These are phyloP conservation scores for Podospora sp. DNA, from an alignment of 495 filamentous ascomycete species.

Conservation along the genomic window DNA sequence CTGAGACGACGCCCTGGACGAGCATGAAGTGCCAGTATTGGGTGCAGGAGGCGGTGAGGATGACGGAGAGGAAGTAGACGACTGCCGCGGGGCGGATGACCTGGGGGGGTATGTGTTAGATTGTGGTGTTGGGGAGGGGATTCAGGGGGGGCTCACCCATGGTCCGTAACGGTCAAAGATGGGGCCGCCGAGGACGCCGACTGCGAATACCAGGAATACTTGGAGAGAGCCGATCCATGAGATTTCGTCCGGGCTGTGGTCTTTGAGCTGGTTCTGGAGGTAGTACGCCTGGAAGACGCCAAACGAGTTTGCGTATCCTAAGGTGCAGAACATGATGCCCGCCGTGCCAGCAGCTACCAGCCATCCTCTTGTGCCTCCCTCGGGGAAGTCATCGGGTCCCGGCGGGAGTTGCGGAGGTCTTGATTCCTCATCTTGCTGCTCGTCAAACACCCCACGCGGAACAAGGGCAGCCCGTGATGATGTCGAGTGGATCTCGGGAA, in stretches of 20 bases:
- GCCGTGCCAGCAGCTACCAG: slow-evolving; percentile 19
- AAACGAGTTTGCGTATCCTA: slow-evolving; percentile 64
- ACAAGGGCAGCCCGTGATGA: neutral
- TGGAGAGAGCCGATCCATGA: slow-evolving; percentile 61
- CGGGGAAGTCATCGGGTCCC: slow-evolving; percentile 3
- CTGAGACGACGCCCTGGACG: slow-evolving; percentile 56
- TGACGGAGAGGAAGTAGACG: slow-evolving; percentile 66
- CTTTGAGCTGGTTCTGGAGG: slow-evolving; percentile 45
- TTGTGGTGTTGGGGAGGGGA: neutral
- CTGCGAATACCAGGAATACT: slow-evolving; percentile 38
- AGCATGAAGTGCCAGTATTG: slow-evolving; percentile 69
- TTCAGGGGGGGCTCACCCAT: slow-evolving; percentile 32
- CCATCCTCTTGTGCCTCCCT: slow-evolving; percentile 20
- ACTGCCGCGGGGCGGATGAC: slow-evolving; percentile 15
- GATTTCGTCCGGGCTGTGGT: slow-evolving; percentile 55
- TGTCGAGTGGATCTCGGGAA: too few relatives aligned
- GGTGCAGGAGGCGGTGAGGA: slow-evolving; percentile 68
- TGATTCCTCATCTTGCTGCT: neutral
- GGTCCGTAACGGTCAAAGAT: slow-evolving; percentile 54
- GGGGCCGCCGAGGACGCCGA: slow-evolving; percentile 47
- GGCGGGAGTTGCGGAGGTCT: neutral
- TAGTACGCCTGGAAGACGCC: slow-evolving; percentile 64
- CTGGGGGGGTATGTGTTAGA: neutral
- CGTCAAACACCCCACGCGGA: neutral
- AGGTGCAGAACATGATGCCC: slow-evolving; percentile 48